Base-by-base conservation (phyloP, 148 eudicot genomes). In the Pharnaceum exiguum region DNA sequence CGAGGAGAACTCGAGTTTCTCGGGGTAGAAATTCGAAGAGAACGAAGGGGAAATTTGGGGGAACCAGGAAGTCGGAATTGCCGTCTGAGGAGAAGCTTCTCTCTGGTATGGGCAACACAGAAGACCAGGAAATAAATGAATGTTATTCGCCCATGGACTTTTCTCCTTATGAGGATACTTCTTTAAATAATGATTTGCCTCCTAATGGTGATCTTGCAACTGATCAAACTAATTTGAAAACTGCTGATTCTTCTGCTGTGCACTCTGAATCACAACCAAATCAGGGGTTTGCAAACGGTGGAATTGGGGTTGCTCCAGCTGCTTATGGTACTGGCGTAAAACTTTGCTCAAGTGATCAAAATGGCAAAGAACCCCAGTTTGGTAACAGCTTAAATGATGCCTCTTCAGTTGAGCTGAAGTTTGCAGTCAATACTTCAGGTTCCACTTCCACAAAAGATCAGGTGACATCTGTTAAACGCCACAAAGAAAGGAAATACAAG, bases 91-190 rank as follows among this genome's bases (percentile, higher is more conserved):
- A 76, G 66, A 73, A 46, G 39, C 58, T 58, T 19, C 0, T 42
- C 42, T 55, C 78, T 54, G 61, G 39, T 69, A 68, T 75, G 71
- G 63, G 60, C 48, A 64, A 8, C 62, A 53, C 78, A 29, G 70
- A 33, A 46, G 73, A 57, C 17, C 60, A 53, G 22, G 80, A 78
- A 37, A 73, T 83, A 47, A 63, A 81, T 67, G 84, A 69, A 37
- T 72, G 73, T 71, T 74, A 69, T 78, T 91, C 98, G 6, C 98
- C 98, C 26, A 87, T 91, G 98, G 98, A 91, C 56, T 82, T 85
- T 70, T 87, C 98, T 35, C 98, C 96, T 10, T 87, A 81, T 74
- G 79, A 72, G 67, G 75, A 66, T 3, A 40, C 43, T 46, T 55
- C 50, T 37, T 37, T 52, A 28, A 71, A 52, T 44, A 61, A 57